Percentiles rank a stretch among this genome's conserved stretches.
Evolutionary conservation across 2,329 filamentous ascomycete genomes (phyloP).

Genomic region (Fusarium kyushuense): DNA sequence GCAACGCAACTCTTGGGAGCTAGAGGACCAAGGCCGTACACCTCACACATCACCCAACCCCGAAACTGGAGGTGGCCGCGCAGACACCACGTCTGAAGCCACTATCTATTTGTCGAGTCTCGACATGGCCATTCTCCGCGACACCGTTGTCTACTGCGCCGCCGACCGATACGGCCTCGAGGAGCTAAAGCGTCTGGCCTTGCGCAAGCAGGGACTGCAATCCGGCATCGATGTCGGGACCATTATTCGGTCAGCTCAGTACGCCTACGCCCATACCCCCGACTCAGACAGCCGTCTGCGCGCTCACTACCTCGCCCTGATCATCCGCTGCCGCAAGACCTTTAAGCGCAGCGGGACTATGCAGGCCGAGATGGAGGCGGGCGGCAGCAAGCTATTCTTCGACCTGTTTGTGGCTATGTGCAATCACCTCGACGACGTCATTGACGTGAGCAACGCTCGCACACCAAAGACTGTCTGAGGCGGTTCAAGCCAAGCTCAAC

Average conservation of each 20-base stretch:
- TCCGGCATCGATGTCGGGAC: conserved; percentile 91
- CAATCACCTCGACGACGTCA: conserved; percentile 97
- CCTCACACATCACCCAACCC: conserved; percentile 66
- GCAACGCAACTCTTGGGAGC: conserved; percentile 87
- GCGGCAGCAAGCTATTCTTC: conserved; percentile 92
- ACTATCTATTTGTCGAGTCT: conserved; percentile 78
- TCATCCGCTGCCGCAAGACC: conserved; percentile 96
- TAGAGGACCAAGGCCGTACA: conserved; percentile 73
- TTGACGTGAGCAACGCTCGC: conserved; percentile 80
- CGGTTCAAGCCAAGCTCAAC: conserved; percentile 23
- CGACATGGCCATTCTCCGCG: conserved; percentile 83
- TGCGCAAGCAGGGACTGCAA: conserved; percentile 95
- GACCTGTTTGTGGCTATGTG: conserved; percentile 98
- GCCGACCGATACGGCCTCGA: conserved; percentile 92
- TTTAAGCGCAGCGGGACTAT: conserved; percentile 99
- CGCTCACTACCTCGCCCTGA: conserved; percentile 96
- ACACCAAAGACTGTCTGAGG: conserved; percentile 68
- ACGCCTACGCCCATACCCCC: conserved; percentile 94
- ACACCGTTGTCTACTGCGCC: conserved; percentile 94
- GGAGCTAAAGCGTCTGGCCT: conserved; percentile 88
- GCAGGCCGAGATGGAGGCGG: conserved; percentile 98
- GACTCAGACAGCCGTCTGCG: conserved; percentile 92
- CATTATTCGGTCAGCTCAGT: conserved; percentile 91
- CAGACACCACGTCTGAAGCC: conserved; percentile 62
- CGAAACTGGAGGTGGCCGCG: conserved; percentile 59